These are phyloP conservation scores for Asterochloris erici DNA, from an alignment of 139 green algal genomes.

Conservation along the genomic window DNA sequence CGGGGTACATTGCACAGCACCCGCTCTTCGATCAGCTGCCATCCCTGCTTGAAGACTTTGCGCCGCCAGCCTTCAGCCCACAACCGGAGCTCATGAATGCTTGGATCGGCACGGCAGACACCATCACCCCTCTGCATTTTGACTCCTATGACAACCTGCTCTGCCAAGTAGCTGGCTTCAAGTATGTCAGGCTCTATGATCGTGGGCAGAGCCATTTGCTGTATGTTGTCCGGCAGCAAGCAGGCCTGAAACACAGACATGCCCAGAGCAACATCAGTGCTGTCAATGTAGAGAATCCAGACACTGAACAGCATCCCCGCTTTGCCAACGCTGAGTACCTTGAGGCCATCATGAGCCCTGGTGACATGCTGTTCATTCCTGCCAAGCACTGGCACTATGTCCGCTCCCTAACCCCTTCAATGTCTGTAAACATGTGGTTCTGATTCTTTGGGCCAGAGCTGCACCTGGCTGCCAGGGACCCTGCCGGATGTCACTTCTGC, in stretches of 20 bases:
- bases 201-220: slow-evolving; percentile 19
- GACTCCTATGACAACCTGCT: slow-evolving; percentile 90
- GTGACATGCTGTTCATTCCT: slow-evolving; percentile 88
- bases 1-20: slow-evolving; percentile 88
- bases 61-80: slow-evolving; percentile 76
- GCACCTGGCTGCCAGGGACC: no score
- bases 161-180: slow-evolving; percentile 57
- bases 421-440: slow-evolving; percentile 87
- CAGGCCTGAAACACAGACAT: background rate
- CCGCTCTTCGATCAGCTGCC: slow-evolving; percentile 89
- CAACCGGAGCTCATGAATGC: slow-evolving; percentile 68
- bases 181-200: slow-evolving; percentile 32
- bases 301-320: slow-evolving; percentile 33
- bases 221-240: slow-evolving; percentile 22
- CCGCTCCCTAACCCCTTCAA: slow-evolving; percentile 49
- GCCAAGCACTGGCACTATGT: slow-evolving; percentile 90
- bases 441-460: background rate
- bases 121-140: slow-evolving; percentile 83
- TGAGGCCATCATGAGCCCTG: slow-evolving; percentile 70
- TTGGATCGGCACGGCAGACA: slow-evolving; percentile 84
- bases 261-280: slow-evolving; percentile 32
- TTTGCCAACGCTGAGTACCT: slow-evolving; percentile 38
- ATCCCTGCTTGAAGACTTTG: slow-evolving; percentile 65
- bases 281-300: slow-evolving; percentile 52
- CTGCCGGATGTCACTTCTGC: no score